Evolutionary conservation across 2,329 filamentous ascomycete genomes (phyloP).

Genomic region (Talaromyces sp.): DNA sequence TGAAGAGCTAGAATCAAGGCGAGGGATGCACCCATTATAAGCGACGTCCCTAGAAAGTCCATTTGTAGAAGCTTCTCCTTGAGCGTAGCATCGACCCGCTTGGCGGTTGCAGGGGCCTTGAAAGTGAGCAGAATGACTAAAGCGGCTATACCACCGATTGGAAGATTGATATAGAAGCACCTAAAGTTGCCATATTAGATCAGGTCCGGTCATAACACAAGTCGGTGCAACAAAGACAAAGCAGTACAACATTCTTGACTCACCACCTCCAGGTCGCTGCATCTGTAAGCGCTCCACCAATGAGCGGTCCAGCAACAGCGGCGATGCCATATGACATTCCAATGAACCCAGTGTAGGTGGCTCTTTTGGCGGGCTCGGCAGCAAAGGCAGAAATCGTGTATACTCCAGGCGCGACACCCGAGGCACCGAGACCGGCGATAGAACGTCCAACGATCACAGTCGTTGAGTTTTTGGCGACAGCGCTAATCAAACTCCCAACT

Average conservation of each 20-base stretch:
- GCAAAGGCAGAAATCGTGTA: constrained; percentile 20
- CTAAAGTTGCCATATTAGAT: not conserved
- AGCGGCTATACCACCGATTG: constrained; percentile 1
- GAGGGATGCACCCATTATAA: constrained; percentile 19
- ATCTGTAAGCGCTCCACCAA: constrained; percentile 44
- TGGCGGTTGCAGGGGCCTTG: constrained; percentile 13
- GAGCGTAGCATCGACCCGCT: constrained; percentile 4
- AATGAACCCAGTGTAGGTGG: not conserved
- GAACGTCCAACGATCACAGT: constrained; percentile 36
- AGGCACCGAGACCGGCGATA: constrained; percentile 28
- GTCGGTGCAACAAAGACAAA: constrained; percentile 25
- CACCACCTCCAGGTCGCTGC: constrained; percentile 44
- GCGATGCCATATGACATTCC: constrained; percentile 33
- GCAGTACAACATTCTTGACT: not conserved
- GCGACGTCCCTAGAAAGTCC: constrained; percentile 18
- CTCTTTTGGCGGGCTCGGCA: not conserved
- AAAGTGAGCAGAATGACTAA: constrained; percentile 21
- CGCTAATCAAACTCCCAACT: constrained; percentile 34
- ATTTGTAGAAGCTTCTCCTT: constrained; percentile 20
- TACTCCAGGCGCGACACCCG: constrained; percentile 25
- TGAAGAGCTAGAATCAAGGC: constrained; percentile 21
- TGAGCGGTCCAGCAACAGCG: constrained; percentile 44
- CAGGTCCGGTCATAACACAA: not conserved
- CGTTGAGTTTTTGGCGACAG: constrained; percentile 26
- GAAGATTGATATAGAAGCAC: constrained; percentile 22